Evolutionary conservation across 2,329 filamentous ascomycete genomes (phyloP).

Genomic region (Venturiaceae sp.): DNA sequence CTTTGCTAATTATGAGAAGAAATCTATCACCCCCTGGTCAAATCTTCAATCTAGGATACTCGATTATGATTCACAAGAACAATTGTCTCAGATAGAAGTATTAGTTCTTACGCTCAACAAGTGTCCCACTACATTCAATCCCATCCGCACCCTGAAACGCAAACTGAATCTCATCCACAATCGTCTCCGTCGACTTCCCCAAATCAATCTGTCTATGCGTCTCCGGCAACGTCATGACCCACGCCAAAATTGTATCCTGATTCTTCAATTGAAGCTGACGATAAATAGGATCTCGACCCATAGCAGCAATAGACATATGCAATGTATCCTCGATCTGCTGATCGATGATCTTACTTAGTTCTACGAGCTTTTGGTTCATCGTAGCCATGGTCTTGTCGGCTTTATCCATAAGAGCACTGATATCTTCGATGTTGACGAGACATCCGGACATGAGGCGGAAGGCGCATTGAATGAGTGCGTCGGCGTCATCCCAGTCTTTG

Average conservation of each 20-base stretch:
- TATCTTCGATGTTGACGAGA: neutral
- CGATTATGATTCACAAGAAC: too few relatives aligned
- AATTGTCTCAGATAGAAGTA: too few relatives aligned
- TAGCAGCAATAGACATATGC: neutral
- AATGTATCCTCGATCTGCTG: neutral
- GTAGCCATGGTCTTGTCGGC: neutral
- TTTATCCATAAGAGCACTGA: neutral
- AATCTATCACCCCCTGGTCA: too few relatives aligned
- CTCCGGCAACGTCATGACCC: neutral
- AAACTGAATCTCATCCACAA: neutral
- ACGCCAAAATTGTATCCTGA: neutral
- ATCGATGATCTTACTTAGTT: neutral
- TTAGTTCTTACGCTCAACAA: neutral
- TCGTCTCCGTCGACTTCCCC: neutral
- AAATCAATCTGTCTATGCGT: neutral
- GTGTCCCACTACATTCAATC: neutral
- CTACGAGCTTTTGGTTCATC: neutral
- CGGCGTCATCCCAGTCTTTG: neutral
- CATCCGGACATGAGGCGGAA: neutral
- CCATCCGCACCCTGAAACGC: neutral
- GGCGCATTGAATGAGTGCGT: neutral
- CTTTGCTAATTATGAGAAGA: too few relatives aligned
- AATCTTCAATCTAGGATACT: too few relatives aligned
- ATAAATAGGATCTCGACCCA: neutral
- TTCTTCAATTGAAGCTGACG: neutral